Evolutionary conservation across 176 grass and related monocot species (phyloP).

Genomic region (Musa troglodytarum): DNA sequence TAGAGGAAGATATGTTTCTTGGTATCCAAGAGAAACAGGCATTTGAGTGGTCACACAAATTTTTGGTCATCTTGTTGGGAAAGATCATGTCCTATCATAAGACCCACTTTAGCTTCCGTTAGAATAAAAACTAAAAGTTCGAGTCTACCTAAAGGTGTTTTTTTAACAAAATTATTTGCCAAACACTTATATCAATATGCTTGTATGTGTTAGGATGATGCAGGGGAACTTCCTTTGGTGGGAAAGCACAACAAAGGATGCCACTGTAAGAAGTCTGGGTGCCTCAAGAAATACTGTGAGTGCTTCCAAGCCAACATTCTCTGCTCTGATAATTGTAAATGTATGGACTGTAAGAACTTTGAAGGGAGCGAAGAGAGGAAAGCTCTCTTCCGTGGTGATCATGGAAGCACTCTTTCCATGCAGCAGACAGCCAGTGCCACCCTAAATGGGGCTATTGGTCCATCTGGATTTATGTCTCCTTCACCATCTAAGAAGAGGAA

Average conservation of each 20-base stretch:
- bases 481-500: slow-evolving; percentile 68
- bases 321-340: slow-evolving; percentile 98
- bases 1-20: too few species aligned
- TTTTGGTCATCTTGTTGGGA: too few species aligned
- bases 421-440: slow-evolving; percentile 76
- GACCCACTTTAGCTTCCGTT: too few species aligned
- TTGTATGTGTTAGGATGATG: slow-evolving; percentile 38
- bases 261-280: slow-evolving; percentile 98
- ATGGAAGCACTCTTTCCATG: slow-evolving; percentile 54
- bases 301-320: slow-evolving; percentile 98
- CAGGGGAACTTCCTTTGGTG: slow-evolving; percentile 52
- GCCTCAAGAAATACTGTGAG: slow-evolving; percentile 97
- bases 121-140: too few species aligned
- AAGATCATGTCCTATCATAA: too few species aligned
- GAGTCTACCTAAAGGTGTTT: too few species aligned
- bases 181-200: not conserved
- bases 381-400: slow-evolving; percentile 53
- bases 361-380: slow-evolving; percentile 84
- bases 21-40: too few species aligned
- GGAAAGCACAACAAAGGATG: slow-evolving; percentile 98
- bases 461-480: slow-evolving; percentile 57
- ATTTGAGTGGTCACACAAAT: too few species aligned
- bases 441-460: slow-evolving; percentile 71
- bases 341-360: slow-evolving; percentile 96
- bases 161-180: not conserved